Conservation (phyloP, 805 yeast species). For the Yamadazyma laniorum region DNA sequence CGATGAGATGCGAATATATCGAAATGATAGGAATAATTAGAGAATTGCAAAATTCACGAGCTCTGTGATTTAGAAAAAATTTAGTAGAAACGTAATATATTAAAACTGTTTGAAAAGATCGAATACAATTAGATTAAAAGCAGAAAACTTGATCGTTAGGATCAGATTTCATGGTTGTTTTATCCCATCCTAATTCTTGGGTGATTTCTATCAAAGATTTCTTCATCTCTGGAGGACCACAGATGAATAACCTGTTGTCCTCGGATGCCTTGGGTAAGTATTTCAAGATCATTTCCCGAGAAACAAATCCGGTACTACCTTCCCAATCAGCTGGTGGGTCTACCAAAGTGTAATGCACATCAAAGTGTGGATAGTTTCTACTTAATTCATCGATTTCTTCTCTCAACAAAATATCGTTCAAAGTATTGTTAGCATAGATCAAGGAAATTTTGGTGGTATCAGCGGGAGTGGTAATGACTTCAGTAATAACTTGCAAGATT, state of each 20-base stretch:
- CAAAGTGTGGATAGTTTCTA: slow-evolving; percentile 58
- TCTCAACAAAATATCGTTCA: slow-evolving; percentile 70
- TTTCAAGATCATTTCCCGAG: slow-evolving; percentile 53
- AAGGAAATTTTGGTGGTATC: slow-evolving; percentile 61
- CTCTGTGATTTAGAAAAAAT: too few relatives aligned
- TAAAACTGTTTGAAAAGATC: too few relatives aligned
- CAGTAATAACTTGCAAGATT: slow-evolving; percentile 73
- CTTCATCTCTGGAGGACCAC: slow-evolving; percentile 77
- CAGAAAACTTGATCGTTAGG: slow-evolving; percentile 60
- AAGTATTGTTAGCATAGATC: slow-evolving; percentile 72
- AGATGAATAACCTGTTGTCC: slow-evolving; percentile 59
- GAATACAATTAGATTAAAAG: too few relatives aligned
- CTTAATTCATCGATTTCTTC: slow-evolving; percentile 72
- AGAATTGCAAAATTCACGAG: too few relatives aligned
- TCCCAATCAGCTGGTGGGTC: slow-evolving; percentile 48
- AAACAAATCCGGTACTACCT: slow-evolving; percentile 59
- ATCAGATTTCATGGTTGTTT: slow-evolving; percentile 43
- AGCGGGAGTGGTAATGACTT: slow-evolving; percentile 65
- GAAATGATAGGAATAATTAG: too few relatives aligned
- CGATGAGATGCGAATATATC: too few relatives aligned
- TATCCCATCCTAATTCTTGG: slow-evolving; percentile 61
- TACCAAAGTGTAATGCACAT: slow-evolving; percentile 57
- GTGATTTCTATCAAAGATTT: slow-evolving; percentile 48
- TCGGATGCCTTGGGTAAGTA: slow-evolving; percentile 50
- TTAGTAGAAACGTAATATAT: too few relatives aligned